Conservation (phyloP, 2,329 filamentous ascomycete species). For the Penicillium freii region DNA sequence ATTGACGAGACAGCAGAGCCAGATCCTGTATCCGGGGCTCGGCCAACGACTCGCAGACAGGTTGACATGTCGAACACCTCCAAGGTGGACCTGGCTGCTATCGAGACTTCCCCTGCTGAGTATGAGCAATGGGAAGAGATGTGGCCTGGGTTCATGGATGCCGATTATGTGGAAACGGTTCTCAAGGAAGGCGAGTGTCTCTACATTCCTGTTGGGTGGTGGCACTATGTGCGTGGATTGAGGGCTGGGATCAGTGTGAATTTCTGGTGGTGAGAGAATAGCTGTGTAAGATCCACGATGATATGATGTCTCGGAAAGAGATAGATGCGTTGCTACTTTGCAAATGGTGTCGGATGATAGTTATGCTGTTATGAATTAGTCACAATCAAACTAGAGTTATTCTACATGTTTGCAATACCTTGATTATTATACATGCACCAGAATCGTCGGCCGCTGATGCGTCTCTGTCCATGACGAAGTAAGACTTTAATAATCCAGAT, state of each 20-base stretch:
- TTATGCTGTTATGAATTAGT: not conserved
- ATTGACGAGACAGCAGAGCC: constrained; percentile 2
- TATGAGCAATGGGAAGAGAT: constrained; percentile 43
- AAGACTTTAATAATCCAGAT: not conserved
- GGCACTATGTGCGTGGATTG: constrained; percentile 90
- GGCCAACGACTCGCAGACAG: constrained; percentile 15
- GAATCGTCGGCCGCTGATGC: not conserved
- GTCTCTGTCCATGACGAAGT: not conserved
- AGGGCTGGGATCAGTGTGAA: constrained; percentile 90
- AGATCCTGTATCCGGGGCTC: constrained; percentile 1
- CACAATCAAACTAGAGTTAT: not conserved
- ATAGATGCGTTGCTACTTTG: not conserved
- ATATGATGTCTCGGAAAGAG: not conserved
- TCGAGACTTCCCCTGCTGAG: constrained; percentile 55
- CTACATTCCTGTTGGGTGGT: constrained; percentile 93
- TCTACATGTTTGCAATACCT: not conserved
- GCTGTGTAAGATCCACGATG: not conserved
- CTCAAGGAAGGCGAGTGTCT: constrained; percentile 78
- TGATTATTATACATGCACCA: not conserved
- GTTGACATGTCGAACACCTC: constrained; percentile 95
- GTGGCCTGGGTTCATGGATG: constrained; percentile 57
- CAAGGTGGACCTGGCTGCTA: constrained; percentile 67
- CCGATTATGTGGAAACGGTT: constrained; percentile 71
- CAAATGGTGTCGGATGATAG: not conserved
- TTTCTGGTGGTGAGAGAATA: constrained; percentile 72